Evolutionary conservation across 768 basidiomycete genomes (phyloP).

Genomic region (Gymnopilus dilepis): DNA sequence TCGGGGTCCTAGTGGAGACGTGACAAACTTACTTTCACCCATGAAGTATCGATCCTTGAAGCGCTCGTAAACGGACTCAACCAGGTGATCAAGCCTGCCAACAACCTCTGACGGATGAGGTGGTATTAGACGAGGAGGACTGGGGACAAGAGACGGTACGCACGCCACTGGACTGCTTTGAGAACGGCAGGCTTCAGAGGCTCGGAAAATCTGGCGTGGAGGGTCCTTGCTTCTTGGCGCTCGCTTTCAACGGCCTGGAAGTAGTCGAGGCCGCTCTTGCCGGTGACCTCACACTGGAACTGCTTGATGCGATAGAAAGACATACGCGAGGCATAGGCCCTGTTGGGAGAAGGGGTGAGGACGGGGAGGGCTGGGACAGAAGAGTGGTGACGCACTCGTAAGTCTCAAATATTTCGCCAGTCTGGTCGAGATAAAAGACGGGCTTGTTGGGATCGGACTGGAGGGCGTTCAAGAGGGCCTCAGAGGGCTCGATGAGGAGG

Average conservation of each 20-base stretch:
- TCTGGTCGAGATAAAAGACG: conserved; percentile 92
- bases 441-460: conserved; percentile 69
- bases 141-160: conserved; percentile 43
- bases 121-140: conserved; percentile 20
- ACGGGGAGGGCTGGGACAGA: conserved; percentile 23
- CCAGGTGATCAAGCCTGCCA: conserved; percentile 92
- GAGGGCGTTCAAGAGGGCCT: conserved; percentile 67
- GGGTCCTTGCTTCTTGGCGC: conserved; percentile 82
- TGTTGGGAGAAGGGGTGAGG: conserved; percentile 32
- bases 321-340: conserved; percentile 88
- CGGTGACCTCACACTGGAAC: conserved; percentile 97
- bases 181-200: conserved; percentile 92
- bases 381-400: conserved; percentile 77
- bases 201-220: conserved; percentile 92
- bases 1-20: conserved; percentile 8
- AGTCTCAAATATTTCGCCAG: conserved; percentile 96
- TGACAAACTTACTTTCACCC: conserved; percentile 76
- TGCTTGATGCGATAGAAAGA: conserved; percentile 93
- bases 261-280: conserved; percentile 92
- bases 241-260: conserved; percentile 95
- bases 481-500: conserved; percentile 83
- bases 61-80: conserved; percentile 93
- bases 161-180: conserved; percentile 96
- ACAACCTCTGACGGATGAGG: conserved; percentile 77
- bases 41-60: conserved; percentile 96